phyloP scores from a whole-genome alignment of 257 asterid species.

The Jasminum sambac region DNA sequence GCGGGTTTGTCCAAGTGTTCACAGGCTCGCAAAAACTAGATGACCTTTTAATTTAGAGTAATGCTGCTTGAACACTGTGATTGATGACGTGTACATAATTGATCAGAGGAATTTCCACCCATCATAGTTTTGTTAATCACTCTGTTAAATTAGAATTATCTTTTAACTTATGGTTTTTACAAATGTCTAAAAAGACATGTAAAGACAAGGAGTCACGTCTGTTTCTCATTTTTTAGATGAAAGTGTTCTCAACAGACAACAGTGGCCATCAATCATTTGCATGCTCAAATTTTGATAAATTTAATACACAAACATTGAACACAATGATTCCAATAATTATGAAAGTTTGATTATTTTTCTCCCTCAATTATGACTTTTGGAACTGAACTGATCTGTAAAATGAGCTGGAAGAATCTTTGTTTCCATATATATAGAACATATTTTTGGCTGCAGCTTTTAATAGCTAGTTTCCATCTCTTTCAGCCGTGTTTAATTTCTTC shows the following conservation, averaged over 20 bases:
- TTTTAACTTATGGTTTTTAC: too few relatives aligned
- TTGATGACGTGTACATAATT: too few relatives aligned
- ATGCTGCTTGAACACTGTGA: too few relatives aligned
- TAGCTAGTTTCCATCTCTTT: background rate
- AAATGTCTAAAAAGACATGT: slow-evolving; percentile 35
- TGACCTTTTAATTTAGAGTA: too few relatives aligned
- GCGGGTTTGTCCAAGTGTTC: too few relatives aligned
- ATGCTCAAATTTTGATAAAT: slow-evolving; percentile 8
- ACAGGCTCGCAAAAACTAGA: too few relatives aligned
- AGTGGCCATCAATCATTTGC: slow-evolving; percentile 39
- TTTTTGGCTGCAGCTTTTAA: slow-evolving; percentile 23
- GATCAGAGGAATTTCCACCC: too few relatives aligned
- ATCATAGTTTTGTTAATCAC: too few relatives aligned
- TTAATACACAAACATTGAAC: background rate
- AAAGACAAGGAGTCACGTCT: slow-evolving; percentile 76
- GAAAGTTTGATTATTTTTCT: slow-evolving; percentile 29
- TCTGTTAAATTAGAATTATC: too few relatives aligned
- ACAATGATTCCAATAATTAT: slow-evolving; percentile 24
- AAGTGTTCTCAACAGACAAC: slow-evolving; percentile 21
- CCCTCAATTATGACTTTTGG: slow-evolving; percentile 44
- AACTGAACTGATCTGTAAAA: slow-evolving; percentile 32
- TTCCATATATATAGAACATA: slow-evolving; percentile 35
- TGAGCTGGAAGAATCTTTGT: slow-evolving; percentile 80
- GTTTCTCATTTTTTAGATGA: slow-evolving; percentile 26
- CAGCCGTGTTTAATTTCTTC: background rate